phyloP scores from a whole-genome alignment of 176 grass and related monocot species.

The Areca catechu region DNA sequence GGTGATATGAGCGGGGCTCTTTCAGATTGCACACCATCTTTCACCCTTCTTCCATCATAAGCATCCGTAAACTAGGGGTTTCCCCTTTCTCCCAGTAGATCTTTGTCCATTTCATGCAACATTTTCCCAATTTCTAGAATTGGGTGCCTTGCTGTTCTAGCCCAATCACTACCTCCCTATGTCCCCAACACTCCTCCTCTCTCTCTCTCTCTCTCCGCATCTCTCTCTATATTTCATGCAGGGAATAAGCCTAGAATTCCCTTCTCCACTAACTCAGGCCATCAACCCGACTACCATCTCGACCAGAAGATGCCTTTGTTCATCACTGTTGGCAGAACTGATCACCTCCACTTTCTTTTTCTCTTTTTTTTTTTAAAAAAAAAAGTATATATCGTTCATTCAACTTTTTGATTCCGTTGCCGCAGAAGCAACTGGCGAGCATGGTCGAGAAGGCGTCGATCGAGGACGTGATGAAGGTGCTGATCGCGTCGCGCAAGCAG shows the following conservation, averaged over 20 bases:
- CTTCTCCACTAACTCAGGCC: background rate
- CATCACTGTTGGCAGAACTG: too few species aligned
- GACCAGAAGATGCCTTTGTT: too few species aligned
- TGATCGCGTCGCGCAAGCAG: slow-evolving; percentile 88
- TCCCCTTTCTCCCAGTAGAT: background rate
- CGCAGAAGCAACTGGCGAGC: slow-evolving; percentile 89
- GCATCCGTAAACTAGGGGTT: slow-evolving; percentile 14
- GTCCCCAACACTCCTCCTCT: slow-evolving; percentile 1
- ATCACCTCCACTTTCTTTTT: too few species aligned
- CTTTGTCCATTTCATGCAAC: slow-evolving; percentile 26
- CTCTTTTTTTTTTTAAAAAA: too few species aligned
- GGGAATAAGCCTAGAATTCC: slow-evolving; percentile 20
- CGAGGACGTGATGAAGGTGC: slow-evolving; percentile 99
- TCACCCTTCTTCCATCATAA: background rate
- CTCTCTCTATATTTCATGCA: slow-evolving; percentile 41
- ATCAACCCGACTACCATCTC: too few species aligned
- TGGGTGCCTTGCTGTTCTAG: slow-evolving; percentile 16
- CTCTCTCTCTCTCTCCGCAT: slow-evolving; percentile 8
- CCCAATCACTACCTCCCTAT: background rate
- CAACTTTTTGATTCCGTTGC: too few species aligned
- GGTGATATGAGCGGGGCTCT: too few species aligned
- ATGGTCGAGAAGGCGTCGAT: slow-evolving; percentile 98
- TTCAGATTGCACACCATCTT: too few species aligned
- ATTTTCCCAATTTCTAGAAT: slow-evolving; percentile 46
- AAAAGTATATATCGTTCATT: background rate